Percentiles rank a stretch among this genome's conserved stretches.
These are phyloP conservation scores for Populus ilicifolia DNA, from an alignment of 345 rosid species.

Conservation along the genomic window DNA sequence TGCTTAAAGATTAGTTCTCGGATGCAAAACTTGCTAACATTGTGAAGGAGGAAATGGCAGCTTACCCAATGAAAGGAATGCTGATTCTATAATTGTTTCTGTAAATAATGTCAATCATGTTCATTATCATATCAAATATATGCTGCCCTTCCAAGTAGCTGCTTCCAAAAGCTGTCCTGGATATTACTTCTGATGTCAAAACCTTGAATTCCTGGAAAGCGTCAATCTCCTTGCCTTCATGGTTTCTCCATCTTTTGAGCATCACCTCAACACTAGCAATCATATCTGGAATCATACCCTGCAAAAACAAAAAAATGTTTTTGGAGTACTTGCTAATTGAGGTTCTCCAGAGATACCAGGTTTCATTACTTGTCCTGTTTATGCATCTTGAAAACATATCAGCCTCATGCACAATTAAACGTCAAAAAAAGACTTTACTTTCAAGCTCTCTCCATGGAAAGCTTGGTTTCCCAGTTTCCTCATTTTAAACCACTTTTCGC, in stretches of 20 bases:
- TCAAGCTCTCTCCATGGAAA: constrained; percentile 39
- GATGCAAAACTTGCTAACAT: too few relatives aligned
- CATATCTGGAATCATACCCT: constrained; percentile 27
- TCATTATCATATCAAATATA: constrained; percentile 31
- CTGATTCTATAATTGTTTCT: too few relatives aligned
- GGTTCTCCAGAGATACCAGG: too few relatives aligned
- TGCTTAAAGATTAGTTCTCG: too few relatives aligned
- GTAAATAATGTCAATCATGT: background rate
- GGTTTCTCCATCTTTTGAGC: constrained; percentile 33
- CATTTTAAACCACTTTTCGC: constrained; percentile 36
- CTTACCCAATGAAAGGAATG: too few relatives aligned
- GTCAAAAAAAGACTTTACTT: constrained; percentile 6
- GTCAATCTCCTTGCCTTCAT: constrained; percentile 34
- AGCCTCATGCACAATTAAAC: background rate
- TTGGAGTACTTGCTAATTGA: too few relatives aligned
- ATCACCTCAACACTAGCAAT: constrained; percentile 33
- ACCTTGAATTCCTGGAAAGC: constrained; percentile 33
- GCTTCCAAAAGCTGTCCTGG: constrained; percentile 51
- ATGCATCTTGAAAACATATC: too few relatives aligned
- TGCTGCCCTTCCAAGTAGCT: constrained; percentile 35
- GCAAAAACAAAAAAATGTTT: background rate
- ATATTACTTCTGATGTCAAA: constrained; percentile 46
- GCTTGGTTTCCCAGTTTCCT: constrained; percentile 39
- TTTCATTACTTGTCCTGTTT: too few relatives aligned
- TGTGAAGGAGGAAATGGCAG: too few relatives aligned